These are phyloP conservation scores for Magnaporthales sp. DNA, from an alignment of 2,329 filamentous ascomycete genomes.

Conservation along the genomic window DNA sequence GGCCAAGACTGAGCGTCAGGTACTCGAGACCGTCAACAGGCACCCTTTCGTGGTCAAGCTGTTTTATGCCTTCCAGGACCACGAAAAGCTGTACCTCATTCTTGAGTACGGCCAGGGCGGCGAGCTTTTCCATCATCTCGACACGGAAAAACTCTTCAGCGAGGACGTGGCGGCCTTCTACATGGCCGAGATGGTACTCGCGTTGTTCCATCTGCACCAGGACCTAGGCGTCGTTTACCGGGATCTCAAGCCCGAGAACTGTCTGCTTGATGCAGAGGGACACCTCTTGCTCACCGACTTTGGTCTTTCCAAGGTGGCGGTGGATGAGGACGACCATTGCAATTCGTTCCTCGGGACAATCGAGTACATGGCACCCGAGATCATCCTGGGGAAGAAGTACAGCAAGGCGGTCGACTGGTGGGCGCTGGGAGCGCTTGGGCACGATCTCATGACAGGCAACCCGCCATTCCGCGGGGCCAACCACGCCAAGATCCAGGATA, in stretches of 20 bases:
- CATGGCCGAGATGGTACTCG: constrained; percentile 96
- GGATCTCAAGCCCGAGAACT: constrained; percentile 97
- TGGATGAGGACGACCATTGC: constrained; percentile 56
- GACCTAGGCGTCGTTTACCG: constrained; percentile 92
- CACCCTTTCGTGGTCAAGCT: constrained; percentile 98
- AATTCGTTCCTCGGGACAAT: constrained; percentile 90
- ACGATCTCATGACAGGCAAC: constrained; percentile 84
- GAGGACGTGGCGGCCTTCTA: constrained; percentile 90
- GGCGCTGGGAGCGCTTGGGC: constrained; percentile 89
- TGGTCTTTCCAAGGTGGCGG: constrained; percentile 87
- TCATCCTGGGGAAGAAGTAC: constrained; percentile 80
- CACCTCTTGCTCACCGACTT: constrained; percentile 95
- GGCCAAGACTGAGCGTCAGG: constrained; percentile 91
- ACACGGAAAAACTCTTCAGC: constrained; percentile 88
- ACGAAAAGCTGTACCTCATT: constrained; percentile 94
- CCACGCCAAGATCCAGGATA: constrained; percentile 89
- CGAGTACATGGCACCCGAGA: constrained; percentile 98
- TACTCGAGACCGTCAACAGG: constrained; percentile 89
- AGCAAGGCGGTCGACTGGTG: constrained; percentile 97
- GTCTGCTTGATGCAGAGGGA: constrained; percentile 81
- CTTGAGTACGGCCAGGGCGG: constrained; percentile 96
- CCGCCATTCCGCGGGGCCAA: constrained; percentile 89
- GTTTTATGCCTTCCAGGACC: constrained; percentile 97
- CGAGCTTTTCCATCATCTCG: constrained; percentile 92
- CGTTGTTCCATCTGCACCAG: constrained; percentile 85